Conservation (phyloP, 345 rosid genomes). For the Linum trigynum region DNA sequence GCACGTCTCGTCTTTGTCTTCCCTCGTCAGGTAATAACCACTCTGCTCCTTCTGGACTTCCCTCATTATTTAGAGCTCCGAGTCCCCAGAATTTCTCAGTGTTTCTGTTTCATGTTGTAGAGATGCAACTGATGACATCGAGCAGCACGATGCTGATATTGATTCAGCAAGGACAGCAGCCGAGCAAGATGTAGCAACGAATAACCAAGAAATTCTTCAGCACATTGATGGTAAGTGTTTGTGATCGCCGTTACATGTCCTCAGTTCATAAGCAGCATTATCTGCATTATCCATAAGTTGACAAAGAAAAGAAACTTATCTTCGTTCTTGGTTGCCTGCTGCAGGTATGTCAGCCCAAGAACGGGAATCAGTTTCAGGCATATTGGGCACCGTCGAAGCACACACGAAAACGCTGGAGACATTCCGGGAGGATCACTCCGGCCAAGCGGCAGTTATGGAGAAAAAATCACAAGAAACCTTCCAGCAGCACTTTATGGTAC, state of each 20-base stretch:
- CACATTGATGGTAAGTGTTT: slow-evolving; percentile 53
- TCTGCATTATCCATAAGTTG: background rate
- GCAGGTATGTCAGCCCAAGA: slow-evolving; percentile 64
- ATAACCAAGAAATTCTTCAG: slow-evolving; percentile 38
- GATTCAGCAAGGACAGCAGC: slow-evolving; percentile 47
- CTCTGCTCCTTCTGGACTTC: background rate
- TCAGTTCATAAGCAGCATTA: background rate
- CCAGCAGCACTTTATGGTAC: slow-evolving; percentile 60
- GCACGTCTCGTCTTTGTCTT: slow-evolving; percentile 39
- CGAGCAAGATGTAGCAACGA: slow-evolving; percentile 48
- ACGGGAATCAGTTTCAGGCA: slow-evolving; percentile 39
- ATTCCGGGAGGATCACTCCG: slow-evolving; percentile 53
- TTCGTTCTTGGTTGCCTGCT: background rate
- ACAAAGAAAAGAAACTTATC: background rate
- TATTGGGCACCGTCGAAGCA: slow-evolving; percentile 45
- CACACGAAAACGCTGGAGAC: slow-evolving; percentile 36
- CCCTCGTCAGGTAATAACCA: slow-evolving; percentile 41
- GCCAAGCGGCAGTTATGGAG: slow-evolving; percentile 47
- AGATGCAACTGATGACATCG: slow-evolving; percentile 47
- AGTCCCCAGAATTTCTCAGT: background rate
- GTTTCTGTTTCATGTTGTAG: slow-evolving; percentile 23
- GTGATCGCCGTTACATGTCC: background rate
- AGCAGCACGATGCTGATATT: slow-evolving; percentile 70
- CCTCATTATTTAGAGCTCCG: background rate
- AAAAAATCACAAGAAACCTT: slow-evolving; percentile 64